These are phyloP conservation scores for Metarhizium guizhouense DNA, from an alignment of 2,329 filamentous ascomycete genomes.

Conservation along the genomic window DNA sequence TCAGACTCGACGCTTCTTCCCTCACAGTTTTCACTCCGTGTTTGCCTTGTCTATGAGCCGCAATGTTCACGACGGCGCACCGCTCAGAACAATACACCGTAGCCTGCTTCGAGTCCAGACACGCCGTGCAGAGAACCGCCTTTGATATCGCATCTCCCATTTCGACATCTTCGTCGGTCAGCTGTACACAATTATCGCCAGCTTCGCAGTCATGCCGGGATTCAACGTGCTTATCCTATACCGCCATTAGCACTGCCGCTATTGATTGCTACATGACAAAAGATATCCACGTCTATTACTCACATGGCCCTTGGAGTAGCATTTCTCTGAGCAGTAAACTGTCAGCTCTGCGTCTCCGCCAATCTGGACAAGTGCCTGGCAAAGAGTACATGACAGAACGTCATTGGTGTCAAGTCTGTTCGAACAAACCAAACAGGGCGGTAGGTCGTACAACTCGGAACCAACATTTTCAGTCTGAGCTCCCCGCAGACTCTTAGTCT, in stretches of 20 bases:
- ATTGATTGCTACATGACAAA: not conserved
- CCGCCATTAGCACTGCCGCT: slow-evolving; percentile 13
- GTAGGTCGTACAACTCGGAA: slow-evolving; percentile 27
- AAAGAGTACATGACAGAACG: slow-evolving; percentile 34
- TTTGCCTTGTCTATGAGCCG: slow-evolving; percentile 25
- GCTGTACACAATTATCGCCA: slow-evolving; percentile 29
- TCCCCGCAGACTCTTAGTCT: slow-evolving; percentile 25
- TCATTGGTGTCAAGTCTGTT: slow-evolving; percentile 23
- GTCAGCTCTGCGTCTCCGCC: slow-evolving; percentile 26
- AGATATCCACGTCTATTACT: slow-evolving; percentile 12
- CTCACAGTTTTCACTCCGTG: slow-evolving; percentile 19
- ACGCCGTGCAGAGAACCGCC: slow-evolving; percentile 32
- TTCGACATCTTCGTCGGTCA: slow-evolving; percentile 28
- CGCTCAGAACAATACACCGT: slow-evolving; percentile 32
- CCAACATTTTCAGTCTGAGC: slow-evolving; percentile 18
- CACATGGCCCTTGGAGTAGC: slow-evolving; percentile 32
- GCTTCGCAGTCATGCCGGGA: slow-evolving; percentile 32
- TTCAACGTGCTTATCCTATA: slow-evolving; percentile 29
- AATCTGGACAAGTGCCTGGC: slow-evolving; percentile 32
- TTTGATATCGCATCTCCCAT: slow-evolving; percentile 24
- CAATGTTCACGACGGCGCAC: slow-evolving; percentile 34
- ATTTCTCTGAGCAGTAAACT: slow-evolving; percentile 37
- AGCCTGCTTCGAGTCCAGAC: slow-evolving; percentile 26
- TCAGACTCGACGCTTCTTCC: slow-evolving; percentile 14
- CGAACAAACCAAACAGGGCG: slow-evolving; percentile 31